phyloP scores from a whole-genome alignment of 2,329 filamentous ascomycete species.

The Verticillium isaacii region DNA sequence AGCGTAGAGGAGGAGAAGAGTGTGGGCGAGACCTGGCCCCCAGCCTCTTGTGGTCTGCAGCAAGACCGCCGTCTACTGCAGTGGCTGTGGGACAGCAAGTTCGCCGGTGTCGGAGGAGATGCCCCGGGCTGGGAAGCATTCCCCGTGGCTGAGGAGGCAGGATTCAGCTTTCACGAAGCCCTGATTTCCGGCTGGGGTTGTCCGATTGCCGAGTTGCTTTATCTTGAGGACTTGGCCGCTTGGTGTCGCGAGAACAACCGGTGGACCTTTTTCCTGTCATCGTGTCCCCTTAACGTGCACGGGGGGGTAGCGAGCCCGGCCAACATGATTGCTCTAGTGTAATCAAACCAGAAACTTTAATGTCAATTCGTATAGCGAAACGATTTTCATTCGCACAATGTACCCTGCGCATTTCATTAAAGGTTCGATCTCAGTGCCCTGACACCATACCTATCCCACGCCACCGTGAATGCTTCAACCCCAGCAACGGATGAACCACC shows the following conservation, averaged over 20 bases:
- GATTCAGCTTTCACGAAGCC: neutral
- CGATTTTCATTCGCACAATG: neutral
- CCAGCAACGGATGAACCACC: neutral
- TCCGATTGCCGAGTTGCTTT: neutral
- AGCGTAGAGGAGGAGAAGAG: neutral
- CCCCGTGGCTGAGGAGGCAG: neutral
- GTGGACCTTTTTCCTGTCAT: conserved; percentile 1
- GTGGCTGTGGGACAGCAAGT: neutral
- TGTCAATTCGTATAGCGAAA: neutral
- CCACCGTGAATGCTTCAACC: neutral
- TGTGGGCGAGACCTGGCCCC: neutral
- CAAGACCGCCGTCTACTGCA: neutral
- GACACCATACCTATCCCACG: neutral
- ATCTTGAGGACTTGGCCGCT: neutral
- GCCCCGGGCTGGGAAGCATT: conserved; percentile 1
- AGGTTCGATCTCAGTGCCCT: neutral
- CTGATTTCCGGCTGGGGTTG: conserved; percentile 1
- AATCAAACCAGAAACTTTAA: neutral
- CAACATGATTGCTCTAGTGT: conserved; percentile 1
- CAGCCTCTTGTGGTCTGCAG: neutral
- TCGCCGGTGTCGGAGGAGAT: neutral
- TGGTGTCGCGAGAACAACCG: neutral
- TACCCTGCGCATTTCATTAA: neutral
- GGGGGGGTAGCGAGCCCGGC: conserved; percentile 1
- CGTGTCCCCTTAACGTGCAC: neutral